Evolutionary conservation across 768 basidiomycete species (phyloP), one percentile per base, ranked within the genome.

Genomic region (Sarcodon aspratus): DNA sequence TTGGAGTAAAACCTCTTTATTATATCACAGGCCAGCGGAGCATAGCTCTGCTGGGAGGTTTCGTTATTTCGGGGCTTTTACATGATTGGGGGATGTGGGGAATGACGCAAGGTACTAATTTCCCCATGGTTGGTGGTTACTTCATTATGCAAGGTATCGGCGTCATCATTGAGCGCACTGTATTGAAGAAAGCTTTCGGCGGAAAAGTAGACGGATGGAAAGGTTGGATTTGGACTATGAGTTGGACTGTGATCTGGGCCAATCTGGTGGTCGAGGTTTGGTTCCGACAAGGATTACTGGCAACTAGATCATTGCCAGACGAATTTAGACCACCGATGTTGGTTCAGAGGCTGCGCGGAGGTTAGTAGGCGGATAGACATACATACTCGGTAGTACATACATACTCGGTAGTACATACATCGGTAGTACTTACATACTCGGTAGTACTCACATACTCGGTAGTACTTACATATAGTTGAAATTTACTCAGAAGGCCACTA

Each of bases 41-140:
- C 3, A 79, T 76, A 5, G 62, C 59, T 3, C 63, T 84, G 7
- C 49, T 85, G 2, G 81, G 80, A 7, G 74, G 73, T 3, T 86
- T 86, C 58, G 44, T 73, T 2, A 51, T 75, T 7, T 86, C 84
- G 0, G 80, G 72, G 3, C n/a, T 76, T 7, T 56, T 85, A 4
- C 85, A 88, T 49, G 70, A 77, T 52, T 34, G 74, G 12, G 79
- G 76, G 9, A 50, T 77, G 46, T 82, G 73, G 69, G 77, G 76
- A 6, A 73, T 82, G 74, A 74, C 71, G 1, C 66, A 66, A 4
- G 80, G 78, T 13, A 63, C 66, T 1, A 74, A 82, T 36, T 69
- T 74, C 0, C 10, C 49, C 7, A 47, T 48, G 7, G 63, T 78
- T 7, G 61, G 64, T 1, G 74, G 72, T 1, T 82, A 76, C 58